Conservation (phyloP, 805 yeast species). For the Metschnikowia hibisci region DNA sequence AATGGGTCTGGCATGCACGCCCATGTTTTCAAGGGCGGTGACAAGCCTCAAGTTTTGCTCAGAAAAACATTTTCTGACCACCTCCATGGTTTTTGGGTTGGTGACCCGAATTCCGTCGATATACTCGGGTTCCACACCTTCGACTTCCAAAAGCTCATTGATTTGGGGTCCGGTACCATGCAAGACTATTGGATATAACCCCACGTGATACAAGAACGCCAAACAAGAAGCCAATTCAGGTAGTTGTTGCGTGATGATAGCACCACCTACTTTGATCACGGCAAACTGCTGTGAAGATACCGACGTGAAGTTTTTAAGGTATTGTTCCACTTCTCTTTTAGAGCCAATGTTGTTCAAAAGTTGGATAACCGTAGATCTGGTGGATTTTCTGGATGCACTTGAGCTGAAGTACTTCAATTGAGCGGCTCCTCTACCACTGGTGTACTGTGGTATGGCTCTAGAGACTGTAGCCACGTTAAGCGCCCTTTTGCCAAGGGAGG, state of each 20-base stretch:
- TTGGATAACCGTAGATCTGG: constrained; percentile 94
- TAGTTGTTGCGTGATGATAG: constrained; percentile 91
- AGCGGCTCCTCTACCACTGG: background rate
- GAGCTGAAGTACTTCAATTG: constrained; percentile 8
- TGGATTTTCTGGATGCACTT: constrained; percentile 38
- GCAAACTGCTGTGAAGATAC: constrained; percentile 97
- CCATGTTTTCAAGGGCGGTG: constrained; percentile 92
- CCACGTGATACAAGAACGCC: constrained; percentile 95
- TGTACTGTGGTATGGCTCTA: background rate
- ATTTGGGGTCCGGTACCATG: constrained; percentile 99
- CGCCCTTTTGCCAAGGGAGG: constrained; percentile 10
- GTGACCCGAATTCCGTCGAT: constrained; percentile 96
- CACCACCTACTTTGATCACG: constrained; percentile 98
- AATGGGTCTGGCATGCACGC: constrained; percentile 97
- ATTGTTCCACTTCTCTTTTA: constrained; percentile 97
- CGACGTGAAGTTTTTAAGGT: constrained; percentile 91
- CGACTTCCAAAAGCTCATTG: constrained; percentile 86
- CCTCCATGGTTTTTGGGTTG: constrained; percentile 90
- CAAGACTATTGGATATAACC: constrained; percentile 91
- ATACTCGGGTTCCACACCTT: constrained; percentile 93
- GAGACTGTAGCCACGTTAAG: constrained; percentile 5
- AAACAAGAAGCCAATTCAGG: constrained; percentile 92
- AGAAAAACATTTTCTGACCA: constrained; percentile 90
- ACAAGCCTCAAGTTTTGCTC: constrained; percentile 94
- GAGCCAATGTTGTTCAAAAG: constrained; percentile 93